A percentile compares a stretch with the other conserved stretches of the same genome.
Evolutionary conservation across 2,329 filamentous ascomycete species (phyloP).

Genomic region (Chrysoporthe puriensis): DNA sequence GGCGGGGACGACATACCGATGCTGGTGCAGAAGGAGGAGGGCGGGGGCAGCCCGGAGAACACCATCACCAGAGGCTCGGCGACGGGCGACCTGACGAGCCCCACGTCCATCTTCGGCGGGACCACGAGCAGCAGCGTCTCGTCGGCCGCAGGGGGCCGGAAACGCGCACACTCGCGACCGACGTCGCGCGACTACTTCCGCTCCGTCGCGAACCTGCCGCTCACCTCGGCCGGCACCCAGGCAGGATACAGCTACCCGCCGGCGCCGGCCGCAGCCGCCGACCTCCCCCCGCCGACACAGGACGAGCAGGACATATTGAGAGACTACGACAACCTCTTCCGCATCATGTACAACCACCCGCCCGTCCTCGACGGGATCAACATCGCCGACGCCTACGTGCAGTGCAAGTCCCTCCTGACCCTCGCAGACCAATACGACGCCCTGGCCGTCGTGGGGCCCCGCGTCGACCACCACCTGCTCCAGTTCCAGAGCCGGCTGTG

Average conservation of each 20-base stretch:
- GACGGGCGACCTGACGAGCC: conserved; percentile 19
- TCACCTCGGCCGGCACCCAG: conserved; percentile 53
- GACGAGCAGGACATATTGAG: conserved; percentile 77
- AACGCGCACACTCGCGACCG: conserved; percentile 54
- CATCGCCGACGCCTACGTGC: conserved; percentile 89
- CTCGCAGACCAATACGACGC: conserved; percentile 96
- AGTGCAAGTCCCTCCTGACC: conserved; percentile 87
- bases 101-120: conserved; percentile 61
- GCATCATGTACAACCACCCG: conserved; percentile 92
- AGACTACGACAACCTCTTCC: conserved; percentile 94
- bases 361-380: conserved; percentile 82
- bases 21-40: conserved; percentile 76
- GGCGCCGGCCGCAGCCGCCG: conserved; percentile 32
- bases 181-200: conserved; percentile 71
- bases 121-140: conserved; percentile 43
- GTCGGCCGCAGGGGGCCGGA: conserved; percentile 47
- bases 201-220: conserved; percentile 78
- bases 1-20: conserved; percentile 81
- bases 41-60: conserved; percentile 19
- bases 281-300: conserved; percentile 51
- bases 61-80: conserved; percentile 18
- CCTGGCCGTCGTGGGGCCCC: conserved; percentile 80
- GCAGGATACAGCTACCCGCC: conserved; percentile 42
- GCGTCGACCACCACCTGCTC: conserved; percentile 90
- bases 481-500: conserved; percentile 90